Base-by-base conservation (phyloP, 2,329 filamentous ascomycete genomes). In the Rosellinia necatrix region DNA sequence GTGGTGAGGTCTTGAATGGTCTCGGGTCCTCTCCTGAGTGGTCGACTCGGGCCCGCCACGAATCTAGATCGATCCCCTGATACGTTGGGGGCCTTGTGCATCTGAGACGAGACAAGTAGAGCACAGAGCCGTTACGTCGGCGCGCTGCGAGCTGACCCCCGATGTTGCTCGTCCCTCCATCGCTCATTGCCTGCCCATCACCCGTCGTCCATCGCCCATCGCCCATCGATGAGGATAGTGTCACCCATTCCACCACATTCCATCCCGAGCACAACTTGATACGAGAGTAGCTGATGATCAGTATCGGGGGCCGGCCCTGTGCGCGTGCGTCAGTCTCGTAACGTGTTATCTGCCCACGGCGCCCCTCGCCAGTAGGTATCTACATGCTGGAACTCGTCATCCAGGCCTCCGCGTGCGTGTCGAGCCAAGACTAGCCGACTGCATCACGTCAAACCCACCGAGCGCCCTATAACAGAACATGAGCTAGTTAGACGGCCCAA, bases 91-190 rank as follows among this genome's bases (percentile, higher is more conserved):
- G 42, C 38, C 47, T 40, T 51, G 35, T 29, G 49, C 29, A 43
- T 38, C 22, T 48, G 53, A 51, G 47, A 56, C 53, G 47, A 42
- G 48, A 43, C 53, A 41, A 27, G 40, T 12, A 44, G 47, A 56
- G 27, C 30, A 38, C n/a, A 34, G 37, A 47, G n/a, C 35, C 43
- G 27, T 34, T 41, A 22, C 38, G 29, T 37, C 30, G 38, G 21
- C 17, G 25, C 19, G 35, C 17, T 19, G 17, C 9, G 9, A 24
- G 40, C 32, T 46, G 41, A 34, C 40, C 22, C 27, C 43, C n/a
- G 43, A 35, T 25, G 41, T 27, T 38, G 22, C 12, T 35, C 6
- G 17, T 38, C 13, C 4, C 10, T 2, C 17, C 10, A 15, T 27
- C 7, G 10, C 30, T 32, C 5, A 32, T 32, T 13, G 10, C 30